Conservation (phyloP, 768 basidiomycete genomes). For the Rossbeevera mucosa region DNA sequence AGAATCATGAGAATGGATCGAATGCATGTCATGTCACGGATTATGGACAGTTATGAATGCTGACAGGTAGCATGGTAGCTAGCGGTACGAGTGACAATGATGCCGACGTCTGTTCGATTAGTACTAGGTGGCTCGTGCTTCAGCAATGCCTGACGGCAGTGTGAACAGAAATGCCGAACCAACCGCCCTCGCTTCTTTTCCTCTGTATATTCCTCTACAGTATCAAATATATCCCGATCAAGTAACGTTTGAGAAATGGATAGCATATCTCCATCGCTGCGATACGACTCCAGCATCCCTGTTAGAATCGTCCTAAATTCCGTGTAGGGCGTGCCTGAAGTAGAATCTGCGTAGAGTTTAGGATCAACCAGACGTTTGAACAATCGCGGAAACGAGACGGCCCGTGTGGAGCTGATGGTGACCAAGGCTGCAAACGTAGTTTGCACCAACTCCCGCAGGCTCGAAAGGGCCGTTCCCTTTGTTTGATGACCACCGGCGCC, state of each 20-base stretch:
- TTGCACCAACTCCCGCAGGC: constrained; percentile 73
- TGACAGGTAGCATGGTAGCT: constrained; percentile 52
- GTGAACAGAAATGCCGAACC: constrained; percentile 43
- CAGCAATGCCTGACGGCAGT: constrained; percentile 49
- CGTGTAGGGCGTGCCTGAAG: constrained; percentile 68
- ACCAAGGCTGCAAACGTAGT: constrained; percentile 80
- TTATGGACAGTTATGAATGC: constrained; percentile 18
- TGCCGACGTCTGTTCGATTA: constrained; percentile 18
- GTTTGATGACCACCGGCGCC: constrained; percentile 16
- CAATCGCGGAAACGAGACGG: constrained; percentile 84
- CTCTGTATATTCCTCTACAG: constrained; percentile 53
- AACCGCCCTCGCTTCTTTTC: constrained; percentile 64
- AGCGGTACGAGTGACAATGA: constrained; percentile 55
- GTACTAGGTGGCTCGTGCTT: constrained; percentile 15
- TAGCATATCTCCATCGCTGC: constrained; percentile 87
- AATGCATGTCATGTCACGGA: constrained; percentile 1
- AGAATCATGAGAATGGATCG: constrained; percentile 13
- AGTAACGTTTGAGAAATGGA: constrained; percentile 78
- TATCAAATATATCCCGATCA: constrained; percentile 76
- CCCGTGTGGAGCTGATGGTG: constrained; percentile 71
- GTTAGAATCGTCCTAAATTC: constrained; percentile 89
- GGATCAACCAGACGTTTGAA: constrained; percentile 90
- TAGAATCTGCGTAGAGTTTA: constrained; percentile 44
- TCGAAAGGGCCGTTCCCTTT: constrained; percentile 34
- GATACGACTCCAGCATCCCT: constrained; percentile 95